These are phyloP conservation scores for Aspergillus aculeatus DNA, from an alignment of 2,329 filamentous ascomycete species.

Conservation along the genomic window DNA sequence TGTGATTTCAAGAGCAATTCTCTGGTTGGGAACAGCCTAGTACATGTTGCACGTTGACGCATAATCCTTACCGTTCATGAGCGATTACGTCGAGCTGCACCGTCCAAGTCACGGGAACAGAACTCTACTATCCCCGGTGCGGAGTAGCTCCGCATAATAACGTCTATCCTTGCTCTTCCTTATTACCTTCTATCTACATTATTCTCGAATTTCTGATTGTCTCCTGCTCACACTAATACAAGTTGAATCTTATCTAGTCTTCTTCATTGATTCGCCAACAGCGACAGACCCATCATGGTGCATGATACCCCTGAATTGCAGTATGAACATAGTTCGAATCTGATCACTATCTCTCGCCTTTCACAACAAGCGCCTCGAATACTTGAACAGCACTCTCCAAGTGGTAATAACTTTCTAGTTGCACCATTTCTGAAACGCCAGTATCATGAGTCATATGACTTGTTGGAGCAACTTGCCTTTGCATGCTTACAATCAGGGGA, in stretches of 20 bases:
- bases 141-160: too few species aligned
- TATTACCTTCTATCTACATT: too few species aligned
- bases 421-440: slow-evolving; percentile 55
- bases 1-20: not conserved
- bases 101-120: slow-evolving; percentile 10
- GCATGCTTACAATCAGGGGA: slow-evolving; percentile 83
- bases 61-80: not conserved
- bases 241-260: too few species aligned
- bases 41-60: not conserved
- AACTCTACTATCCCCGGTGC: not conserved
- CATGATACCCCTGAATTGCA: slow-evolving; percentile 15
- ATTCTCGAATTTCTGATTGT: not conserved
- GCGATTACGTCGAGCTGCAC: slow-evolving; percentile 3
- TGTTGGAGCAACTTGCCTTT: slow-evolving; percentile 82
- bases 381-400: slow-evolving; percentile 47
- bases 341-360: slow-evolving; percentile 47
- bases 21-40: too few species aligned
- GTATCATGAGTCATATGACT: slow-evolving; percentile 76
- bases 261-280: not conserved
- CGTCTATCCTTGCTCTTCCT: too few species aligned
- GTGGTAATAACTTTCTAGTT: slow-evolving; percentile 36
- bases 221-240: not conserved
- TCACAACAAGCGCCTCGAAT: slow-evolving; percentile 46
- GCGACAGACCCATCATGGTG: slow-evolving; percentile 10
- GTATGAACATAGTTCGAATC: slow-evolving; percentile 37